Conservation (phyloP, 257 asterid species). For the Mentha longifolia region DNA sequence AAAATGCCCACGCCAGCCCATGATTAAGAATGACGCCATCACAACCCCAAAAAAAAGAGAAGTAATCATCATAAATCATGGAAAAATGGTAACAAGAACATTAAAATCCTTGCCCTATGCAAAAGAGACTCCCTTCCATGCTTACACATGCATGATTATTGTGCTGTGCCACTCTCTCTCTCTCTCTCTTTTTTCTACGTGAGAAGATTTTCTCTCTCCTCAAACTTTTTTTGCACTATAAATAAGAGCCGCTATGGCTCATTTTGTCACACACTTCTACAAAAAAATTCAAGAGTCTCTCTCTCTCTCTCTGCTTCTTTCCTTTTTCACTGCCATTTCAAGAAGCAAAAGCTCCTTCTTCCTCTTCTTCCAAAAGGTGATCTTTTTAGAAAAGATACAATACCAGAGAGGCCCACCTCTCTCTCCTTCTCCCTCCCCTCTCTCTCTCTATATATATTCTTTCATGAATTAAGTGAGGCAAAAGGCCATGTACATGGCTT, state of each 20-base stretch:
- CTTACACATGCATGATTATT: slow-evolving; percentile 81
- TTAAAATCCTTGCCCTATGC: slow-evolving; percentile 33
- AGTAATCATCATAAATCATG: slow-evolving; percentile 47
- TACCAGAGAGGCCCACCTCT: slow-evolving; percentile 34
- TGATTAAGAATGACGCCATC: slow-evolving; percentile 73
- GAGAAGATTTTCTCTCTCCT: slow-evolving; percentile 23
- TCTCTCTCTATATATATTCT: slow-evolving; percentile 33
- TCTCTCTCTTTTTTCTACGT: neutral
- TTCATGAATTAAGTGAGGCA: slow-evolving; percentile 57
- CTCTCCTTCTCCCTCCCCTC: slow-evolving; percentile 9
- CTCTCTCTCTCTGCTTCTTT: neutral
- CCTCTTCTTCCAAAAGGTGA: slow-evolving; percentile 59
- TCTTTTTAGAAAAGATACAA: slow-evolving; percentile 52
- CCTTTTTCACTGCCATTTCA: slow-evolving; percentile 25
- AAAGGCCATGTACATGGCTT: slow-evolving; percentile 25
- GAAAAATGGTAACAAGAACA: slow-evolving; percentile 40
- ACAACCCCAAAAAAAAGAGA: slow-evolving; percentile 13
- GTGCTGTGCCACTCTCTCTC: too few relatives aligned
- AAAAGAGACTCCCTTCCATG: slow-evolving; percentile 38
- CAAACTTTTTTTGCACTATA: slow-evolving; percentile 56
- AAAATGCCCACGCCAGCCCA: slow-evolving; percentile 45
- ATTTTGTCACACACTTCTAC: slow-evolving; percentile 39
- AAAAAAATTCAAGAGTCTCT: too few relatives aligned
- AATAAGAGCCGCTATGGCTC: slow-evolving; percentile 40
- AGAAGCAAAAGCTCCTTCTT: slow-evolving; percentile 28